Conservation (phyloP, 257 asterid genomes). For the Przewalskia tangutica region DNA sequence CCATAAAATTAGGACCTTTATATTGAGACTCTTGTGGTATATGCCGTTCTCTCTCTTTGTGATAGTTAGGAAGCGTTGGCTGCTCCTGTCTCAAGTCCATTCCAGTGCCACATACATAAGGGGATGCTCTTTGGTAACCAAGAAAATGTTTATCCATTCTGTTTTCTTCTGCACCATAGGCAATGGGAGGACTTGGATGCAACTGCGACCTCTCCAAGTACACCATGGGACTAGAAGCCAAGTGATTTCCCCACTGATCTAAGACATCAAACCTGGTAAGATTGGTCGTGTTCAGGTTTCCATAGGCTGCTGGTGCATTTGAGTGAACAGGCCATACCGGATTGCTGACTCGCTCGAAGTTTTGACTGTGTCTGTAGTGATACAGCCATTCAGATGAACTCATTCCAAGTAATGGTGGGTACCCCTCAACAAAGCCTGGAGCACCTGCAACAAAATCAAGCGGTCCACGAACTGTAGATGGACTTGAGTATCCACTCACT, state of each 20-base stretch:
- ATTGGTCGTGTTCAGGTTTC: conserved; percentile 26
- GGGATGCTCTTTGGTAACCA: conserved; percentile 49
- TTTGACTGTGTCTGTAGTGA: conserved; percentile 69
- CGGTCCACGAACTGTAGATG: conserved; percentile 22
- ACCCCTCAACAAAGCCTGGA: conserved; percentile 40
- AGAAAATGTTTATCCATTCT: conserved; percentile 25
- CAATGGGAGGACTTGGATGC: conserved; percentile 28
- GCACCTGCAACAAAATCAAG: conserved; percentile 26
- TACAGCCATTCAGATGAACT: conserved; percentile 95
- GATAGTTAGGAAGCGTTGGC: conserved; percentile 51
- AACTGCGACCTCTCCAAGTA: conserved; percentile 37
- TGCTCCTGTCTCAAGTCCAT: conserved; percentile 42
- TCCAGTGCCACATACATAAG: conserved; percentile 40
- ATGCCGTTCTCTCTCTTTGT: conserved; percentile 66
- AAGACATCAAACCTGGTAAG: conserved; percentile 39
- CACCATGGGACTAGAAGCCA: conserved; percentile 36
- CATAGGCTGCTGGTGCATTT: conserved; percentile 24
- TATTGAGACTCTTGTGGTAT: conserved; percentile 40
- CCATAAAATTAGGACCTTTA: conserved; percentile 50
- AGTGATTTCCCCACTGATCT: conserved; percentile 69
- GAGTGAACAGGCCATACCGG: conserved; percentile 30
- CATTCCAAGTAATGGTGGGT: conserved; percentile 59
- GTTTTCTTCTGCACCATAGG: conserved; percentile 34
- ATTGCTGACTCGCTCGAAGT: conserved; percentile 26
- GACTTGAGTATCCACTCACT: conserved; percentile 18